phyloP scores from a whole-genome alignment of 345 rosid species.

The Bruguiera sexangula region DNA sequence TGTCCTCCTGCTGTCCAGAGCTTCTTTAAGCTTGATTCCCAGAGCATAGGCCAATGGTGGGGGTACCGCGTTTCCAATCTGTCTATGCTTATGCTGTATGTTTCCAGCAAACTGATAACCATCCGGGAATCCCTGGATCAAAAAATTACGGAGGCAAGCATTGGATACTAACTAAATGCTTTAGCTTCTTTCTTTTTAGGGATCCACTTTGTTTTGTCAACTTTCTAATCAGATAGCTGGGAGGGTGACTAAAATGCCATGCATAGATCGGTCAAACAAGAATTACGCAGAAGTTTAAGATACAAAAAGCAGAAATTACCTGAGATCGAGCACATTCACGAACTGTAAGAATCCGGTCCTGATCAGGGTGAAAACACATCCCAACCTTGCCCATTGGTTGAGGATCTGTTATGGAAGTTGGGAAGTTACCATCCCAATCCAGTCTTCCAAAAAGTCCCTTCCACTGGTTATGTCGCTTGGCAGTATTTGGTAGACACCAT shows the following conservation, averaged over 20 bases:
- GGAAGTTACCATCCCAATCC: conserved; percentile 94
- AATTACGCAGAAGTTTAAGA: neutral
- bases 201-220: neutral
- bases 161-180: neutral
- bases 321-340: conserved; percentile 93
- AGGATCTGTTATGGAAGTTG: conserved; percentile 83
- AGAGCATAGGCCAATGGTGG: conserved; percentile 80
- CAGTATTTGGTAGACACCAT: conserved; percentile 75
- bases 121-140: conserved; percentile 80
- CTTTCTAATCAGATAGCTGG: neutral
- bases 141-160: neutral
- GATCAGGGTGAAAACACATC: conserved; percentile 89
- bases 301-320: conserved; percentile 31
- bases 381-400: conserved; percentile 98
- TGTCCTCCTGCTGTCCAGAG: conserved; percentile 33
- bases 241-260: neutral
- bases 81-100: conserved; percentile 64
- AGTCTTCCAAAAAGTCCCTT: conserved; percentile 86
- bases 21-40: conserved; percentile 84
- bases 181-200: neutral
- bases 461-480: conserved; percentile 75
- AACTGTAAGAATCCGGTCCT: conserved; percentile 75
- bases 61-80: conserved; percentile 94
- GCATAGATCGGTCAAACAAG: neutral
- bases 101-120: conserved; percentile 57